phyloP scores from a whole-genome alignment of 1,284 basidiomycete species.

The Meripilus lineatus region DNA sequence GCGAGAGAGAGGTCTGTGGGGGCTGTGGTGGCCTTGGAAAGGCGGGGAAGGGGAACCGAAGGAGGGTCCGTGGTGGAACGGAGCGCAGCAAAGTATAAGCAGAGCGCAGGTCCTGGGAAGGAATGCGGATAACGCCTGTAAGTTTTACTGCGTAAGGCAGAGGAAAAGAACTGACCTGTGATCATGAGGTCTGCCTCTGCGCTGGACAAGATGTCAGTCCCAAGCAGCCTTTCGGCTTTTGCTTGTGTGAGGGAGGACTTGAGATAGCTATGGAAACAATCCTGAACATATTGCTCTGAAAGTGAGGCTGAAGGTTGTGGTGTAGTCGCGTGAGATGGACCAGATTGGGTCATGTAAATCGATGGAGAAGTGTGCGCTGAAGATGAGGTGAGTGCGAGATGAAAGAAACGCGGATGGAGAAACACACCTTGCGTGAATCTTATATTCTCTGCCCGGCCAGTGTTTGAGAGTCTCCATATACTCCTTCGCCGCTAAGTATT shows the following conservation, averaged over 20 bases:
- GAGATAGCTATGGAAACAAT: slow-evolving; percentile 75
- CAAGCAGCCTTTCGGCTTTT: slow-evolving; percentile 66
- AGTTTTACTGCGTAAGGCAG: neutral
- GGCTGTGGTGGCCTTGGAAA: slow-evolving; percentile 22
- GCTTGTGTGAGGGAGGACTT: slow-evolving; percentile 73
- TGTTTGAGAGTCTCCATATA: no score
- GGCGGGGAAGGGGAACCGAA: slow-evolving; percentile 51
- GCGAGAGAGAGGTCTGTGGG: slow-evolving; percentile 43
- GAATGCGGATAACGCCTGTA: neutral
- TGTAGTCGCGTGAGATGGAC: neutral
- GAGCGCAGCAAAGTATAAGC: slow-evolving; percentile 65
- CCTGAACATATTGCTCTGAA: slow-evolving; percentile 60
- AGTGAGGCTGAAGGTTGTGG: slow-evolving; percentile 25
- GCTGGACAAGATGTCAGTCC: slow-evolving; percentile 63
- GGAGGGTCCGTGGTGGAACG: slow-evolving; percentile 58
- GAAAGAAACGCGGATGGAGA: no score
- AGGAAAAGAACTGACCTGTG: slow-evolving; percentile 46
- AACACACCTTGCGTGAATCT: no score
- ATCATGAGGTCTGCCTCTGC: slow-evolving; percentile 80
- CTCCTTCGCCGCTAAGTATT: no score
- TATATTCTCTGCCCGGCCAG: no score
- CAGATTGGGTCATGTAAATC: neutral
- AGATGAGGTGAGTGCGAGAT: neutral
- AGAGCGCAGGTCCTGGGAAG: slow-evolving; percentile 54
- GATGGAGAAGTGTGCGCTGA: neutral